Conservation (phyloP, 371 early-diverging fungal genomes). For the Mortierella sp. region DNA sequence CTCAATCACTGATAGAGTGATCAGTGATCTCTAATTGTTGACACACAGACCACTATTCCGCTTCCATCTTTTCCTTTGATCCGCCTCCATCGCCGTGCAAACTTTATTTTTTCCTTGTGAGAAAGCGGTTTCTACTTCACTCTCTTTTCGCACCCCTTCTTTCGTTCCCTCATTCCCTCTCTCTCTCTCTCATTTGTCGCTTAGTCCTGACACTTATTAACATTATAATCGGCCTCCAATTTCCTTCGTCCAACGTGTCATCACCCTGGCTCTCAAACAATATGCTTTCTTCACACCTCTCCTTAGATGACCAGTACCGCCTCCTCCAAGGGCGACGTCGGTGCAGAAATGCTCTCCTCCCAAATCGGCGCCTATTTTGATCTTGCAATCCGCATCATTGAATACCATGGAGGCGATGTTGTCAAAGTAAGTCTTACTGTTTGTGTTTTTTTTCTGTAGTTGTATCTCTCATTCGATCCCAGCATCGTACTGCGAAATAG, state of each 20-base stretch:
- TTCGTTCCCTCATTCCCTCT: neutral
- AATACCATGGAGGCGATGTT: conserved; percentile 73
- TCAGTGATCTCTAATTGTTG: neutral
- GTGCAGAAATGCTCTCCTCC: conserved; percentile 73
- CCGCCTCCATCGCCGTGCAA: neutral
- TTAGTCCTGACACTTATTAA: neutral
- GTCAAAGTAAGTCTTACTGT: conserved; percentile 62
- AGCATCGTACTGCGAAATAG: neutral
- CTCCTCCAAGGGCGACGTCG: conserved; percentile 70
- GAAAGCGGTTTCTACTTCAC: too few relatives aligned
- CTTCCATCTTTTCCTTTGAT: neutral
- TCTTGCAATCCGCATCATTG: conserved; percentile 75
- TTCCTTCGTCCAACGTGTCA: too few relatives aligned
- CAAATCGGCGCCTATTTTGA: conserved; percentile 68
- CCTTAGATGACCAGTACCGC: conserved; percentile 70
- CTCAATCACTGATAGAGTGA: too few relatives aligned
- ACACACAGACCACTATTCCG: neutral
- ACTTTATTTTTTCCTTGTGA: neutral
- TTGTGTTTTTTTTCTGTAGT: neutral
- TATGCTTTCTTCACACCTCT: neutral
- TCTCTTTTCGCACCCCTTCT: too few relatives aligned
- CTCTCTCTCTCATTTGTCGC: neutral
- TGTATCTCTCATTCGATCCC: neutral
- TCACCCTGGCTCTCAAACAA: neutral
- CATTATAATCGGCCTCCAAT: neutral